A percentile compares a stretch with the other conserved stretches of the same genome.
Evolutionary conservation across 148 eudicot genomes (phyloP).

Genomic region (Simmondsia chinensis): DNA sequence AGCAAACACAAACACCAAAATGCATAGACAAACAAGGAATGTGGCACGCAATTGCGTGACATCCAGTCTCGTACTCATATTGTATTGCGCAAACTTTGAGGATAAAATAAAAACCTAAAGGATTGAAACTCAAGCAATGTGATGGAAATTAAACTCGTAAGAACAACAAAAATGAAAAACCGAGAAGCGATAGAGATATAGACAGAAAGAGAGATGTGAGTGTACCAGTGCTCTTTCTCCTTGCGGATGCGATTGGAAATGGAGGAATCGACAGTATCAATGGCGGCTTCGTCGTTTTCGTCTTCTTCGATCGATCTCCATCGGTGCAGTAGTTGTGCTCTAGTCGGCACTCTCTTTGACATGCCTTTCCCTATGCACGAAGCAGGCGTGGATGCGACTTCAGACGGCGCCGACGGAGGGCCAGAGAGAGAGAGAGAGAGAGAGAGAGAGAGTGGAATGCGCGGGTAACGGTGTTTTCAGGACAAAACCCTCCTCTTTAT

Average conservation of each 20-base stretch:
- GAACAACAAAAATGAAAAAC: too few species aligned
- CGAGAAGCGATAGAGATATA: too few species aligned
- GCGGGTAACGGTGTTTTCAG: slow-evolving; percentile 1
- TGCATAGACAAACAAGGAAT: too few species aligned
- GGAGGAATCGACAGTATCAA: slow-evolving; percentile 13
- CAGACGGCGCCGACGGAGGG: slow-evolving; percentile 4
- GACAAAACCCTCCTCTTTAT: too few species aligned
- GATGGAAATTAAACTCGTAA: too few species aligned
- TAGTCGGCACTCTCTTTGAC: slow-evolving; percentile 25
- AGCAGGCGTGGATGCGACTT: not conserved
- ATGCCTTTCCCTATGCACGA: slow-evolving; percentile 4
- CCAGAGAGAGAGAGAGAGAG: not conserved
- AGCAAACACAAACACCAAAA: too few species aligned
- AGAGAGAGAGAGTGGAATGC: not conserved
- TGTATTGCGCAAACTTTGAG: too few species aligned
- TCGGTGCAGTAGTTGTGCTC: slow-evolving; percentile 58
- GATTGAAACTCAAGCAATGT: too few species aligned
- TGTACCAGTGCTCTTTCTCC: slow-evolving; percentile 67
- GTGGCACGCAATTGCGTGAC: too few species aligned
- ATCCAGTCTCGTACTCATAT: too few species aligned
- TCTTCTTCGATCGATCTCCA: slow-evolving; percentile 75
- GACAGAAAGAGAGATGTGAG: not conserved
- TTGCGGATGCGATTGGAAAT: slow-evolving; percentile 33
- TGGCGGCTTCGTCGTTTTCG: slow-evolving; percentile 20
- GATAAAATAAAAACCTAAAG: too few species aligned